Evolutionary conservation across 306 rosid species (phyloP), one percentile per base, ranked within the genome.

Genomic region (Cicer yamashitae): DNA sequence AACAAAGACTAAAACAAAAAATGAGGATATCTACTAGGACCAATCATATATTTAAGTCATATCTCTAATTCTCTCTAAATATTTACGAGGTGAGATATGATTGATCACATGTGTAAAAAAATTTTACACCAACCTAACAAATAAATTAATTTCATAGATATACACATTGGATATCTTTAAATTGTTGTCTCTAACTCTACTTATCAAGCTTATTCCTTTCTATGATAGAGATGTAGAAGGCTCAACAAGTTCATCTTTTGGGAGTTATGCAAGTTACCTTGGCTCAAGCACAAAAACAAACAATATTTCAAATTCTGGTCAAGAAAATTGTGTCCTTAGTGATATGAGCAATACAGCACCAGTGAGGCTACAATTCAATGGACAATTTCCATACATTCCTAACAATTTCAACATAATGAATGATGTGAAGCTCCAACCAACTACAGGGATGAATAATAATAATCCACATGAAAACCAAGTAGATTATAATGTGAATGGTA

Each of bases 191-290:
- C 10, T 77, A 77, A 57, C 75, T 54, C 43, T 22, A 14, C 74
- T 48, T 4, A 45, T 46, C 20, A 34, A 74, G 38, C 30, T 48
- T 34, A 41, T 43, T 38, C 1, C 1, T 3, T 6, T 51, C 9
- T 41, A 61, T 70, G 51, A 6, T 76, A 94, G 99, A 84, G 99
- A 91, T 64, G 81, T 85, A 84, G 92, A 92, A 67, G 88, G 96
- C 79, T 85, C 96, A 45, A 53, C 84, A 60, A 82, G 82, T 44
- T 82, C 86, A 64, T 60, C 82, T 12, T 78, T 78, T 60, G 82
- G 77, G 30, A 78, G 71, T 11, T 70, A 69, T 58, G 81, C 76
- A 0, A 77, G 76, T 47, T 78, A 78, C 61, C 82, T 78, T 48
- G 82, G 71, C 7, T 70, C 82, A 70, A 70, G 64, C 56, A 48